Conservation (phyloP, 371 early-diverging fungal genomes). For the Lichtheimia hyalospora region DNA sequence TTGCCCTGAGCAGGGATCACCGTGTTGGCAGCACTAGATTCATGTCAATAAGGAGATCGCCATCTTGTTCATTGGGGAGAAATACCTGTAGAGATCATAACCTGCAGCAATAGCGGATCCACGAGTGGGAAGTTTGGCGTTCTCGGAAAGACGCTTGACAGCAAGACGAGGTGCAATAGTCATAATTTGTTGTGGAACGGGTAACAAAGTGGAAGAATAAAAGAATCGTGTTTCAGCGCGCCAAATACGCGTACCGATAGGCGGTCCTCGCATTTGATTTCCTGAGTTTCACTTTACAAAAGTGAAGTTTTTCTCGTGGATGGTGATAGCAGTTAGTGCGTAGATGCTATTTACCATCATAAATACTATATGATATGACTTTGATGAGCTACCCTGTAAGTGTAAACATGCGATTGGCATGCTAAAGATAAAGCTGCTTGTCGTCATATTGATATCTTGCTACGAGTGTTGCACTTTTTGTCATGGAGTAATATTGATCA, state of each 20-base stretch:
- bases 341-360: too few relatives aligned
- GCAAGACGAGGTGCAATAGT: conserved; percentile 35
- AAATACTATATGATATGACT: too few relatives aligned
- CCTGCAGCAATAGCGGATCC: conserved; percentile 89
- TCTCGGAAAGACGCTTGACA: conserved; percentile 60
- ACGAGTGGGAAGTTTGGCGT: conserved; percentile 81
- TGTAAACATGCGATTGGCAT: too few relatives aligned
- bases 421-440: too few relatives aligned
- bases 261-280: too few relatives aligned
- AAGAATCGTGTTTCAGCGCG: background rate
- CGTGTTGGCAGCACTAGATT: conserved; percentile 60
- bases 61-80: background rate
- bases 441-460: too few relatives aligned
- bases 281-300: too few relatives aligned
- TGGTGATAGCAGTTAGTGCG: too few relatives aligned
- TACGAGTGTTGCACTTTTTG: too few relatives aligned
- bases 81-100: conserved; percentile 92
- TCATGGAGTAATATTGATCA: too few relatives aligned
- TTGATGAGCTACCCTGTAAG: too few relatives aligned
- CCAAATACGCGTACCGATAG: conserved; percentile 4
- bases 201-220: background rate
- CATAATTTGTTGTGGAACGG: background rate
- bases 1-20: conserved; percentile 75
- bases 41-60: background rate
- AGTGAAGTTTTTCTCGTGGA: too few relatives aligned